phyloP scores from a whole-genome alignment of 345 rosid genomes.

The Acer yangbiense region DNA sequence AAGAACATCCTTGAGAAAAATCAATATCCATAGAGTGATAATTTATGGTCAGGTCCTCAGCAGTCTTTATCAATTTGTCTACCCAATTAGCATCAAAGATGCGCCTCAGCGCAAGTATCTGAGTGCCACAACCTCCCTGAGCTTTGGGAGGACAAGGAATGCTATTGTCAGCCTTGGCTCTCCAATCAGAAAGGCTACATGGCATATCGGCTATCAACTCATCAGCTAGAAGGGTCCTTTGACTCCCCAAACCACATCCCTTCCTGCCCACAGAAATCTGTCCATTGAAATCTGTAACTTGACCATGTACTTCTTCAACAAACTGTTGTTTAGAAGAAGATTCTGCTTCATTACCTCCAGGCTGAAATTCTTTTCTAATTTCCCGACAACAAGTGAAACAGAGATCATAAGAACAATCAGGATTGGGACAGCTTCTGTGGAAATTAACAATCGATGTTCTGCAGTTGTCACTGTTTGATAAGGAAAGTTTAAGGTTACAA shows the following conservation, averaged over 20 bases:
- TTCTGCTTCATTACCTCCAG: constrained; percentile 25
- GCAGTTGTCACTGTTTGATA: constrained; percentile 54
- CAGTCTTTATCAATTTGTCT: constrained; percentile 41
- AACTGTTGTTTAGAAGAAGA: constrained; percentile 22
- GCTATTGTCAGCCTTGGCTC: constrained; percentile 46
- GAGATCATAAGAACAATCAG: constrained; percentile 54
- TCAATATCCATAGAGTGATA: constrained; percentile 35
- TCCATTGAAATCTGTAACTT: constrained; percentile 18
- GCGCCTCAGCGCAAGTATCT: constrained; percentile 51
- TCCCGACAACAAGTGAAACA: constrained; percentile 59
- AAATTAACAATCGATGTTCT: constrained; percentile 52
- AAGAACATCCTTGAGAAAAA: constrained; percentile 43
- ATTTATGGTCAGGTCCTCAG: constrained; percentile 46
- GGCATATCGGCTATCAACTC: not conserved
- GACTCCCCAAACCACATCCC: constrained; percentile 21
- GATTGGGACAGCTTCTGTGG: constrained; percentile 50
- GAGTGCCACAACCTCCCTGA: constrained; percentile 64
- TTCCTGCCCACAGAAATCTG: constrained; percentile 1
- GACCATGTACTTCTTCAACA: constrained; percentile 25
- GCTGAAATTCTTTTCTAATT: constrained; percentile 35
- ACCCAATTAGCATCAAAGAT: constrained; percentile 47
- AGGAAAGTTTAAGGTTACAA: constrained; percentile 22
- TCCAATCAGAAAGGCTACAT: constrained; percentile 35
- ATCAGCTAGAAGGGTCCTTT: constrained; percentile 12
- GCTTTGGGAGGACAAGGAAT: constrained; percentile 67